Conservation (phyloP, 2,329 filamentous ascomycete genomes). For the Sclerotinia sclerotiorum region DNA sequence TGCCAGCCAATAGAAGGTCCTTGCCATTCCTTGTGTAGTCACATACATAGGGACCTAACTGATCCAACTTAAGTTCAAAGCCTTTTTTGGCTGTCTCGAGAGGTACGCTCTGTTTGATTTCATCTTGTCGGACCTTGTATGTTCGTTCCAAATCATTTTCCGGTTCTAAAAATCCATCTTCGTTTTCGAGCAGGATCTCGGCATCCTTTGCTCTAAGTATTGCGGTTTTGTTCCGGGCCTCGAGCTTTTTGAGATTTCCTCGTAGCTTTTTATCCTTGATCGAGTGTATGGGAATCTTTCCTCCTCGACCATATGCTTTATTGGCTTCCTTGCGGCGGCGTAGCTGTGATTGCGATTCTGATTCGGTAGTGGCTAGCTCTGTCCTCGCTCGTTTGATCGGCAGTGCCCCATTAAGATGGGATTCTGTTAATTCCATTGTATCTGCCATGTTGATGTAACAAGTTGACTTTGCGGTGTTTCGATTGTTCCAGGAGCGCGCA, state of each 20-base stretch:
- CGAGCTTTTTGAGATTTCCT: conserved; percentile 73
- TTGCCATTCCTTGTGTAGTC: conserved; percentile 90
- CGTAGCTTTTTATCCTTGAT: conserved; percentile 90
- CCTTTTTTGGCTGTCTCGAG: conserved; percentile 88
- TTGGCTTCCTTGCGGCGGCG: conserved; percentile 63
- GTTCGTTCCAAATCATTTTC: conserved; percentile 88
- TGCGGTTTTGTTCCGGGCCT: conserved; percentile 80
- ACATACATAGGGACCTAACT: conserved; percentile 80
- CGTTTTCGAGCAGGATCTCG: conserved; percentile 89
- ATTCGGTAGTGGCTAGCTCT: conserved; percentile 45
- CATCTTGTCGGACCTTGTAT: conserved; percentile 87
- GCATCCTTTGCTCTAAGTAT: conserved; percentile 86
- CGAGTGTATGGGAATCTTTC: conserved; percentile 66
- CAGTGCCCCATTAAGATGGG: conserved; percentile 53
- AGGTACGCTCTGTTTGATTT: conserved; percentile 72
- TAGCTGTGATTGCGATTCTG: conserved; percentile 37
- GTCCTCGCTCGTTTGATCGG: conserved; percentile 51
- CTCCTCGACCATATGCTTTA: conserved; percentile 80
- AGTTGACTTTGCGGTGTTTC: neutral
- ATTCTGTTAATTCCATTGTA: conserved; percentile 26
- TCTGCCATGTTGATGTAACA: conserved; percentile 26
- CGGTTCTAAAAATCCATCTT: conserved; percentile 80
- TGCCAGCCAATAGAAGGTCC: conserved; percentile 78
- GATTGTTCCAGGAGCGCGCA: conserved; percentile 5
- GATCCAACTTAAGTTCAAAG: conserved; percentile 82